Evolutionary conservation across 306 rosid species (phyloP), one percentile per base, ranked within the genome.

Genomic region (Lathyrus aphaca): DNA sequence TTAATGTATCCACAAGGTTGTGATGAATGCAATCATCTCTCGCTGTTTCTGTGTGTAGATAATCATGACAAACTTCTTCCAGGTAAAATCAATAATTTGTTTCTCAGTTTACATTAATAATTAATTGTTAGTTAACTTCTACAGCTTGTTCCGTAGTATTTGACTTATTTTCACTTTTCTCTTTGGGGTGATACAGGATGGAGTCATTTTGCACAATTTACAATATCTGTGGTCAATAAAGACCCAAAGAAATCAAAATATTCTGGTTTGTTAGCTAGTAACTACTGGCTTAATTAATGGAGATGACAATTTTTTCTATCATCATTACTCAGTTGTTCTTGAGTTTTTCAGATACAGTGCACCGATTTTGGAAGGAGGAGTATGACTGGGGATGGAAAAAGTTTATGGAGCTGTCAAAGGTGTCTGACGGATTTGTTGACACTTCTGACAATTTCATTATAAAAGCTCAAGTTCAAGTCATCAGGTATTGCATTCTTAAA

Each of bases 331-430:
- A 54, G 35, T 46, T 65, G 70, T 21, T 43, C 76, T 62, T 71
- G 81, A 65, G 18, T 59, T 80, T 79, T 74, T 74, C 86, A 95
- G 99, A 95, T 82, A 95, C 99, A 18, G 81, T 95, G 71, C 99
- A 95, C 80, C 95, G 99, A 25, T 95, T 95, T 79, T 91, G 99
- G 97, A 95, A 95, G 93, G 91, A 91, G 83, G 97, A 95, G 80
- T 97, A 95, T 72, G 97, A 95, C 78, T 95, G 99, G 99, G 99
- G 99, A 62, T 95, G 99, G 99, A 95, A 95, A 74, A 95, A 95
- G 79, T 95, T 95, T 74, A 95, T 91, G 97, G 99, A 95, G 86
- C 85, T 89, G 63, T 84, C 99, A 14, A 91, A 95, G 88, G 96
- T 95, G 65, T 76, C 79, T 66, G 99, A 95, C 61, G 99, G 99